Base-by-base conservation (phyloP, 176 grass and related monocot species). In the Ensete ventricosum region DNA sequence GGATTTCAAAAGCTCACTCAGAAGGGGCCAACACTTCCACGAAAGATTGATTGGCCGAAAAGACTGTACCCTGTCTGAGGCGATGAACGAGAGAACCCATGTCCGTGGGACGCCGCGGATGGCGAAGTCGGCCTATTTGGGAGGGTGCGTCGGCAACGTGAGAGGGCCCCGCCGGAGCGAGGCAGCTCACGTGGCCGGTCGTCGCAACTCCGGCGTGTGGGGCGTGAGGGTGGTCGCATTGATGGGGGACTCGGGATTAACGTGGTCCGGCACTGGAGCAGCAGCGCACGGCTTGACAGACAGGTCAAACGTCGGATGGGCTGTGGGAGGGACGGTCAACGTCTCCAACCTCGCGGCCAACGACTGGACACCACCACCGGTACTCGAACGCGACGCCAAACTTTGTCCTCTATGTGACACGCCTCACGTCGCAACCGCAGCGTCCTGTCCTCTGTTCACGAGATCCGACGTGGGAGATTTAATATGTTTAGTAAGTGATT, bases 131-230 rank as follows among this genome's bases (percentile, higher is more conserved):
- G 34, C 34, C 34, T 3, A 43, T 43, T 43, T 43, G 34, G 34
- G 34, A 43, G 34, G 34, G 34, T 43, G 34, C 34, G 34, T 34
- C 11, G 24, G 13, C 67, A 48, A 69, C 67, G 29, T 50, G 67
- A 29, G 9, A 2, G 67, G 66, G 12, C 66, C 14, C 66, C 19
- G 57, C 57, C 4, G 57, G 14, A 19, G 8, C 5, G 57, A n/a
- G 8, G 57, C 17, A 60, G 27, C 66, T 68, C 66, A 68, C 66
- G 48, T 68, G 66, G 27, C 66, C 13, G 66, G 66, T 49, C 66
- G 20, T 12, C 9, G 20, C 9, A 2, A 12, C 62, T 64, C 24
- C n/a, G 14, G 6, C 58, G 58, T 9, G 58, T 9, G 19, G 2
- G 58, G 19, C n/a, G 60, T 21, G n/a, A 63, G 19, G 20, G n/a